Conservation (phyloP, 2,329 filamentous ascomycete species). For the Hymenoscyphus occultus region DNA sequence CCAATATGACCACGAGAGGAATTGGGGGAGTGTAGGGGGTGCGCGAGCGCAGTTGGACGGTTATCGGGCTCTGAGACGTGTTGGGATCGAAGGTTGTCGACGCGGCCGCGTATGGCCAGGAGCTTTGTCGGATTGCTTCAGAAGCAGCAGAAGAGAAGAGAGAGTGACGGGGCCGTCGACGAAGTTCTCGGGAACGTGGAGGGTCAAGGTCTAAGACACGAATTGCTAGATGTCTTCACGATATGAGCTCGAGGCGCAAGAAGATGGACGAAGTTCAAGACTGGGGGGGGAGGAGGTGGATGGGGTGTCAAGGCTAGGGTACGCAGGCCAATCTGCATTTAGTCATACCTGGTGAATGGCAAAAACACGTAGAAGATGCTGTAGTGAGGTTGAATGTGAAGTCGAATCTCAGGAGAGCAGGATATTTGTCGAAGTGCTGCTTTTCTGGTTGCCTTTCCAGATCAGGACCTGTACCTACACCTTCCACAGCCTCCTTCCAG, state of each 20-base stretch:
- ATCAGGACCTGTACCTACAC: neutral
- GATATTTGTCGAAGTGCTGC: conserved; percentile 25
- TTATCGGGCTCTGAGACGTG: conserved; percentile 1
- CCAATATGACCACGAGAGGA: conserved; percentile 11
- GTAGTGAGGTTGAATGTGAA: neutral
- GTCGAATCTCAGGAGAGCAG: conserved; percentile 17
- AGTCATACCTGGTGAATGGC: conserved; percentile 14
- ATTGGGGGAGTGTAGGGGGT: conserved; percentile 15
- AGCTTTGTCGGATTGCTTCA: conserved; percentile 8
- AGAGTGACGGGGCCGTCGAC: neutral
- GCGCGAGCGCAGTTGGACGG: conserved; percentile 6
- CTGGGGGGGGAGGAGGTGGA: neutral
- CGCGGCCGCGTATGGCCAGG: conserved; percentile 9
- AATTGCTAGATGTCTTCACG: neutral
- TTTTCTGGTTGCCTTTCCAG: conserved; percentile 8
- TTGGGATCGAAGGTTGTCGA: neutral
- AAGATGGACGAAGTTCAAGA: neutral
- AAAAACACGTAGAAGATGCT: conserved; percentile 4
- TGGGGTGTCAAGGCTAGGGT: neutral
- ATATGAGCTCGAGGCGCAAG: conserved; percentile 13
- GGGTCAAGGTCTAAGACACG: neutral
- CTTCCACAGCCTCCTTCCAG: no score
- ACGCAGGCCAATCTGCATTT: conserved; percentile 1
- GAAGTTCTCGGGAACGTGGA: neutral
- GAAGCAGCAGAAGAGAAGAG: neutral